phyloP scores from a whole-genome alignment of 306 rosid genomes.

The Cucumis melo region DNA sequence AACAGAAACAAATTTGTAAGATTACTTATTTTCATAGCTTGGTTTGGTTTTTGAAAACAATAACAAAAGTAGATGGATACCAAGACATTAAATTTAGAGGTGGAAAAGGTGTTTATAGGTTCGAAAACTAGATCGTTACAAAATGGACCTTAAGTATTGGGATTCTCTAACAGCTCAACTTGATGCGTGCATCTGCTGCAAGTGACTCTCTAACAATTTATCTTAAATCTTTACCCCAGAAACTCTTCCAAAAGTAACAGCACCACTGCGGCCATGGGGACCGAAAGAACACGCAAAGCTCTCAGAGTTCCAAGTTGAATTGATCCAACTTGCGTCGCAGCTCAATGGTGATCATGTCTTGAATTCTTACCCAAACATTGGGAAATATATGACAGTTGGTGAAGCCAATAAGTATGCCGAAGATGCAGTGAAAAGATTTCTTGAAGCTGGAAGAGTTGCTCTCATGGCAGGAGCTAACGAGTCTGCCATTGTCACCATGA shows the following conservation, averaged over 20 bases:
- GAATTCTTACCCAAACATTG: slow-evolving; percentile 62
- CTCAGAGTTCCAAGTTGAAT: slow-evolving; percentile 80
- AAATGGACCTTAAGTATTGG: too few species aligned
- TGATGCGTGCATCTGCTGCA: not conserved
- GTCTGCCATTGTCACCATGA: slow-evolving; percentile 76
- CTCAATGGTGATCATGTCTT: slow-evolving; percentile 78
- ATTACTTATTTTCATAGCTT: too few species aligned
- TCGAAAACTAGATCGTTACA: too few species aligned
- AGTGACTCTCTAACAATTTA: not conserved
- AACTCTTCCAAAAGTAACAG: slow-evolving; percentile 60
- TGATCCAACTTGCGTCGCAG: slow-evolving; percentile 94
- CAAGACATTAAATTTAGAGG: too few species aligned
- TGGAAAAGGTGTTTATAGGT: too few species aligned
- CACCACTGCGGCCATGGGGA: slow-evolving; percentile 52
- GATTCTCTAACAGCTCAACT: not conserved
- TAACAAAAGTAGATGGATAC: too few species aligned
- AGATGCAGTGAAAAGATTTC: slow-evolving; percentile 84
- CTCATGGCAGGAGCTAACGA: slow-evolving; percentile 82
- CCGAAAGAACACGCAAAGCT: slow-evolving; percentile 55
- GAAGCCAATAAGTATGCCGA: slow-evolving; percentile 82
- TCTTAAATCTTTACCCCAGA: slow-evolving; percentile 24
- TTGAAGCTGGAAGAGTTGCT: slow-evolving; percentile 81
- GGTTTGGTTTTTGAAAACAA: too few species aligned
- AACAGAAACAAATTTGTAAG: too few species aligned
- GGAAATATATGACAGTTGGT: slow-evolving; percentile 55